Conservation (phyloP, 2,329 filamentous ascomycete genomes). For the Fusarium sp. region DNA sequence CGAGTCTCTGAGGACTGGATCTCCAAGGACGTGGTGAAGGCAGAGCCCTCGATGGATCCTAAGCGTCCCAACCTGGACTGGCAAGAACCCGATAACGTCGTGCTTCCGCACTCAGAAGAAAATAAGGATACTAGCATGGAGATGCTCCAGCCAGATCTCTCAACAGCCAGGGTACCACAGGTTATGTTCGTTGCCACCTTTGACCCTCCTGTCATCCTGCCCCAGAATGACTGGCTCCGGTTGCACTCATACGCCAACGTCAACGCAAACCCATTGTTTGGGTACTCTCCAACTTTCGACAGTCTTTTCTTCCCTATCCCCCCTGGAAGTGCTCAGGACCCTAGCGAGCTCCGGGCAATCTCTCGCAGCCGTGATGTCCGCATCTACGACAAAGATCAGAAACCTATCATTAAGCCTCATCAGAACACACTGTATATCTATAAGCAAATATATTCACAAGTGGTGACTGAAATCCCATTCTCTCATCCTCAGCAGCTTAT, state of each 20-base stretch:
- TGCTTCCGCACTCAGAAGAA: constrained; percentile 62
- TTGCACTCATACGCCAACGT: constrained; percentile 69
- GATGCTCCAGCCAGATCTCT: constrained; percentile 59
- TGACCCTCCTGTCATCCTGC: constrained; percentile 78
- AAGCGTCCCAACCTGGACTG: constrained; percentile 70
- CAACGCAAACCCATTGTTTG: constrained; percentile 52
- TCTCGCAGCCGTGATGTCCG: constrained; percentile 60
- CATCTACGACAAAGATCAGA: constrained; percentile 51
- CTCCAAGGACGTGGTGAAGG: constrained; percentile 72
- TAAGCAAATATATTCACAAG: constrained; percentile 77
- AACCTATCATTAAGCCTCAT: constrained; percentile 55
- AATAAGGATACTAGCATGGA: constrained; percentile 64
- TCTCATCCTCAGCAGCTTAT: constrained; percentile 82
- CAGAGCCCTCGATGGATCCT: constrained; percentile 56
- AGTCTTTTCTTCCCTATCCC: constrained; percentile 66
- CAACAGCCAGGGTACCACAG: constrained; percentile 70
- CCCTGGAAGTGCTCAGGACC: constrained; percentile 62
- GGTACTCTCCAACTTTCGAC: constrained; percentile 65
- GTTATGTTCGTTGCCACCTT: constrained; percentile 81
- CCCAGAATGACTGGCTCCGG: constrained; percentile 71
- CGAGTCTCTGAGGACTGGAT: constrained; percentile 82
- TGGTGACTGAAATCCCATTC: constrained; percentile 77
- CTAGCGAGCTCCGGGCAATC: constrained; percentile 69
- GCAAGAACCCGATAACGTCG: constrained; percentile 76
- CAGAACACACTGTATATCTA: constrained; percentile 75